phyloP scores from a whole-genome alignment of 1,284 basidiomycete species.

The Retiboletus flavoniger region DNA sequence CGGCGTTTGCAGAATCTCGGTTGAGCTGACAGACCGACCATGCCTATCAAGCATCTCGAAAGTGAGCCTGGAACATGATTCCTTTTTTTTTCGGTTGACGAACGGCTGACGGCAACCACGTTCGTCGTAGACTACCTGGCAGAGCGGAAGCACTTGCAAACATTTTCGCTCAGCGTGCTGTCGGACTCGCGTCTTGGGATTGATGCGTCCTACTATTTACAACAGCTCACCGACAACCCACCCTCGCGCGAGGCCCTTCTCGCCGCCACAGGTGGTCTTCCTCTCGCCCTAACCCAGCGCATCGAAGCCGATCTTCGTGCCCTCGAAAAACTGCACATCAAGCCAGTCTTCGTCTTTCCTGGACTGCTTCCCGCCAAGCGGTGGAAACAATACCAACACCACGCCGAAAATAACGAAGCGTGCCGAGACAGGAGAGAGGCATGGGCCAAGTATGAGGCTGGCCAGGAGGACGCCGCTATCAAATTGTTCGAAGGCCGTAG shows the following conservation, averaged over 20 bases:
- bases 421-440: constrained; percentile 77
- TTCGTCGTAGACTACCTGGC: constrained; percentile 66
- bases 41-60: constrained; percentile 58
- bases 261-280: constrained; percentile 91
- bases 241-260: constrained; percentile 85
- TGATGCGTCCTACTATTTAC: constrained; percentile 91
- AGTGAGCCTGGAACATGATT: constrained; percentile 35
- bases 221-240: constrained; percentile 74
- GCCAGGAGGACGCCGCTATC: constrained; percentile 83
- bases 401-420: constrained; percentile 66
- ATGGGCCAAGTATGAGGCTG: constrained; percentile 88
- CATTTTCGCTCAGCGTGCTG: constrained; percentile 79
- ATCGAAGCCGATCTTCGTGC: constrained; percentile 91
- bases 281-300: constrained; percentile 79
- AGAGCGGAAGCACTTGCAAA: constrained; percentile 86
- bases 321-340: constrained; percentile 90
- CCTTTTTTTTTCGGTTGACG: not conserved
- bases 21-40: constrained; percentile 28
- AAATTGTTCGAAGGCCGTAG: constrained; percentile 73
- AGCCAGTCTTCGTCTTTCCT: constrained; percentile 96
- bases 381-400: constrained; percentile 53
- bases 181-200: constrained; percentile 95
- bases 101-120: not conserved
- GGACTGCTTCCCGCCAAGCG: constrained; percentile 75
- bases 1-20: constrained; percentile 6